Evolutionary conservation across 2,329 filamentous ascomycete genomes (phyloP).

Genomic region (Hymenoscyphus albidus): DNA sequence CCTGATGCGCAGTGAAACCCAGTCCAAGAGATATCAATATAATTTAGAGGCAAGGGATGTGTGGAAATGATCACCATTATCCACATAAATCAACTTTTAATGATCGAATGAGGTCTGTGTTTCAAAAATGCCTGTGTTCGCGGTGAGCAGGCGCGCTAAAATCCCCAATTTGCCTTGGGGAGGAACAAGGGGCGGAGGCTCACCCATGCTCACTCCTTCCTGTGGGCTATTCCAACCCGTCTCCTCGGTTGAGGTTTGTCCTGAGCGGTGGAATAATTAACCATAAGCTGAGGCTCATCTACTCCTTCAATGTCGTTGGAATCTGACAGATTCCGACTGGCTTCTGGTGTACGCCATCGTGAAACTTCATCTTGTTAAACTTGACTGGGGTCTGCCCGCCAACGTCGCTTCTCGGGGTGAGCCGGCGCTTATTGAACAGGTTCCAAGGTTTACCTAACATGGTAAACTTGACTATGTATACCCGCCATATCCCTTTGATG

Average conservation of each 20-base stretch:
- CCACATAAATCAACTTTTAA: conserved; percentile 6
- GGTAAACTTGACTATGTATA: conserved; percentile 4
- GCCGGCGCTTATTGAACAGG: conserved; percentile 7
- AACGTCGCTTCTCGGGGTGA: conserved; percentile 3
- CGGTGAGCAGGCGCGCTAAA: neutral
- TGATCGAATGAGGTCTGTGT: neutral
- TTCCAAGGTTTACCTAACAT: neutral
- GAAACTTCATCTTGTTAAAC: neutral
- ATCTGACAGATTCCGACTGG: neutral
- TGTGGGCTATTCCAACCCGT: neutral
- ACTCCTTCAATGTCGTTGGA: neutral
- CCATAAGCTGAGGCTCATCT: neutral
- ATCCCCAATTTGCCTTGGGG: neutral
- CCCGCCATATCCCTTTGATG: neutral
- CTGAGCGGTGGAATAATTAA: conserved; percentile 6
- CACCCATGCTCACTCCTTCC: neutral
- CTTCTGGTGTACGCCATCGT: neutral
- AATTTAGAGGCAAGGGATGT: neutral
- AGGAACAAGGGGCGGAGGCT: neutral
- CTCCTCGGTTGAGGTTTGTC: neutral
- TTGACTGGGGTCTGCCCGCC: neutral
- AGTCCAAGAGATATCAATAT: conserved; percentile 8
- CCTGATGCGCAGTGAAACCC: neutral
- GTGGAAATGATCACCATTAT: conserved; percentile 7
- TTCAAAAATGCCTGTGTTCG: conserved; percentile 2